Evolutionary conservation across 768 basidiomycete species (phyloP), one percentile per base, ranked within the genome.

Genomic region (Trametes cubensis): DNA sequence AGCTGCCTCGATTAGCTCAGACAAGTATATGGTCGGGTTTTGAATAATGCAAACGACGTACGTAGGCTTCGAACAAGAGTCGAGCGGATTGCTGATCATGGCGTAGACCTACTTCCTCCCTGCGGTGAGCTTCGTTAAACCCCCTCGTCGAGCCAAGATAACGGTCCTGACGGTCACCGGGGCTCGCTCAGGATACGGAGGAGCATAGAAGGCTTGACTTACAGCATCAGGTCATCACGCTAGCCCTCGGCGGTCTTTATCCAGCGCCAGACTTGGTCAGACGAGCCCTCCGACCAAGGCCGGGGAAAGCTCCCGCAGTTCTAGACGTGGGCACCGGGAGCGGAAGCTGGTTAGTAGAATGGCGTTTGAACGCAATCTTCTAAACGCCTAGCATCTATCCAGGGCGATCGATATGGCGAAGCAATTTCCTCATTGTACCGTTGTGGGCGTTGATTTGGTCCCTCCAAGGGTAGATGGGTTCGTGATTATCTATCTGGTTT

Each of bases 331-430:
- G 74, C 7, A 71, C 72, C 11, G 73, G 73, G n/a, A 73, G 73
- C 44, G 73, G 74, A 39, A 73, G 71, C 39, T 75, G 74, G 74
- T 73, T 34, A 62, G 66, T 66, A 25, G n/a, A 14, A 49, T 42
- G 60, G 26, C 61, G 25, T 30, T n/a, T 53, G 42, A 20, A 21
- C 26, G 51, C 23, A 17, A 55, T 26, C 26, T 28, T 23, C 20
- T 41, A 41, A 13, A 59, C 41, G 15, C 34, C 45, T 15, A 11
- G 40, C 45, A 57, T 57, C 55, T 49, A 20, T 49, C 18, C 52
- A 75, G 74, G 74, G 73, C 72, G 18, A 58, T 74, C 23, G 74
- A 71, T 45, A 75, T 76, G 72, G 74, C 74, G 0, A 65, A 46
- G 20, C 70, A 72, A 45, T 75, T 73, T 53, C 72, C 73, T 25